Percentiles rank a stretch among this genome's conserved stretches.
Conservation (phyloP, 2,329 filamentous ascomycete genomes). For the Fusarium nurragi region DNA sequence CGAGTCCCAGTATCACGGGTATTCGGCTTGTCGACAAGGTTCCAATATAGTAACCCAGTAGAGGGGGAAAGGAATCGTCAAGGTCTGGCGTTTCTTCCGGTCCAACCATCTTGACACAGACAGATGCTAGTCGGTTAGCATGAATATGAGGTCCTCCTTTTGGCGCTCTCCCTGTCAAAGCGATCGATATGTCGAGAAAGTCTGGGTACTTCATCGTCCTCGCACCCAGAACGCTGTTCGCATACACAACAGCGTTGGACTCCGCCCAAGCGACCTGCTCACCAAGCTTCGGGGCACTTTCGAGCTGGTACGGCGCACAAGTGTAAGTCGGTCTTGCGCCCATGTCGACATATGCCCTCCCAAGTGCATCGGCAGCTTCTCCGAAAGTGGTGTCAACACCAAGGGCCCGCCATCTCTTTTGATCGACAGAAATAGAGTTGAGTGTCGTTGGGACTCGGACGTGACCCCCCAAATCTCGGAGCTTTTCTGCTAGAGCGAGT, state of each 20-base stretch:
- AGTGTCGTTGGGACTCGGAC: constrained; percentile 30
- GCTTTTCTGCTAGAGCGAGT: constrained; percentile 17
- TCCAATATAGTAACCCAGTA: constrained; percentile 33
- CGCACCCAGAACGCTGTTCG: constrained; percentile 36
- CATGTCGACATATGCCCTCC: constrained; percentile 31
- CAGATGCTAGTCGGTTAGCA: constrained; percentile 17
- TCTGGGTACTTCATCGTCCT: constrained; percentile 36
- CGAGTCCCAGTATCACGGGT: constrained; percentile 25
- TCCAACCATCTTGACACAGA: constrained; percentile 41
- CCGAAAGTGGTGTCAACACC: constrained; percentile 22
- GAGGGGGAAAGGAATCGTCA: constrained; percentile 34
- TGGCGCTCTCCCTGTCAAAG: constrained; percentile 32
- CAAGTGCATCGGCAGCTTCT: constrained; percentile 17
- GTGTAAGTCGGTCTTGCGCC: constrained; percentile 28
- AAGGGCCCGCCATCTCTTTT: constrained; percentile 30
- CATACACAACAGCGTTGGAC: constrained; percentile 37
- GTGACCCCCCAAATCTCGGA: constrained; percentile 28
- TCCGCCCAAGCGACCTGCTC: constrained; percentile 36
- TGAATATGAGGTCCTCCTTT: constrained; percentile 22
- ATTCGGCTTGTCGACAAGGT: constrained; percentile 22
- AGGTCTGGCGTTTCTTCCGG: constrained; percentile 1
- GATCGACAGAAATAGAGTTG: constrained; percentile 32
- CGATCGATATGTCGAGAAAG: constrained; percentile 31
- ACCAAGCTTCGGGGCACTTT: constrained; percentile 12
- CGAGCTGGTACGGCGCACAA: constrained; percentile 36